Base-by-base conservation (phyloP, 2,329 filamentous ascomycete genomes). In the Stylonectria norvegica region DNA sequence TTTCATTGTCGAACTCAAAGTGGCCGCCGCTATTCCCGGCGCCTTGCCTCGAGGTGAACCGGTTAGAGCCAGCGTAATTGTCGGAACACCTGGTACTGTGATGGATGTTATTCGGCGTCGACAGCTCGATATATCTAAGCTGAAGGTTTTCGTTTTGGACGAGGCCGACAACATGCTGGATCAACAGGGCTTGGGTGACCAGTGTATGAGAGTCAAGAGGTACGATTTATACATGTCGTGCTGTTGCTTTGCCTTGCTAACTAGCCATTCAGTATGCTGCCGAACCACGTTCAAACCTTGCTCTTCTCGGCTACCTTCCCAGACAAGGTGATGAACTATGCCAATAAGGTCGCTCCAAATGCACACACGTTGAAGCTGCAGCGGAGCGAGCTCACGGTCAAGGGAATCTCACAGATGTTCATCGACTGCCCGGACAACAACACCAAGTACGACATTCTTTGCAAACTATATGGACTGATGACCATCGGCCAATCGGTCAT, bases 101-200 rank as follows among this genome's bases (percentile, higher is more conserved):
- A 84, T 86, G 72, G 93, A 97, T 59, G 75, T 93, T 56, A 84
- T 96, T 57, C 83, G 84, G 58, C 81, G 83, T 56, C 78, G 81
- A 51, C 78, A 86, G 58, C 76, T 98, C 49, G 80, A 95, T 53
- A 67, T 81, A 1, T 79, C 76, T 14, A 69, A 81, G 42, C 73
- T 98, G 53, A 87, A 82, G 64, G 78, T 95, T 7, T 76, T 98
- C 46, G 91, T 96, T 40, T 76, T 98, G 38, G 93, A 98, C 59
- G 93, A 98, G 70, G 93, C 93, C 42, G 93, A 98, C 70, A 97
- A 96, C 70, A 98, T 98, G 93, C 72, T 98, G 45, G 93, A 97
- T 60, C 85, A 91, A 66, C 89, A 95, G 67, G 91, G 93, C 36
- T 75, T 98, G 40, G 93, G 93, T 37, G 93, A 97, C 43, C 93